Conservation (phyloP, 192 early-diverging fungal genomes). For the Backusella australiensis region DNA sequence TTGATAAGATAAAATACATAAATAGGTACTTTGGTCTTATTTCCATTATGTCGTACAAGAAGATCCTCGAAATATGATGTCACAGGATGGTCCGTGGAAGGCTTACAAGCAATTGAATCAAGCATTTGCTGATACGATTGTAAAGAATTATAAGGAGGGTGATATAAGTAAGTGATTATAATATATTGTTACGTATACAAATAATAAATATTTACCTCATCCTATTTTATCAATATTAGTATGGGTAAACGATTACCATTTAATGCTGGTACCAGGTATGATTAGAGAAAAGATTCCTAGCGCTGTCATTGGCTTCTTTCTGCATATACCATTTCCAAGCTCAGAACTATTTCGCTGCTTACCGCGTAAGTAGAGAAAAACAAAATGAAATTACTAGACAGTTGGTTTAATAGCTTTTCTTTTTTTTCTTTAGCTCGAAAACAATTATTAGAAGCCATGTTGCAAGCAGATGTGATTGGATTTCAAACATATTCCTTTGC, state of each 20-base stretch:
- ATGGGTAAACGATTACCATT: conserved; percentile 98
- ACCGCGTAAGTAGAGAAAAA: conserved; percentile 52
- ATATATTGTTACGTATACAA: neutral
- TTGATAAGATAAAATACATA: neutral
- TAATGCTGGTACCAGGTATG: conserved; percentile 91
- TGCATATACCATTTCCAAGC: conserved; percentile 96
- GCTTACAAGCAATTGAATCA: conserved; percentile 83
- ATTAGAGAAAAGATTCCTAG: conserved; percentile 78
- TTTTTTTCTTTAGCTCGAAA: conserved; percentile 52
- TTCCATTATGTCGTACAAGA: conserved; percentile 95
- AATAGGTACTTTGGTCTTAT: conserved; percentile 91
- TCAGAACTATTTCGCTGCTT: conserved; percentile 94
- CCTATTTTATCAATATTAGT: conserved; percentile 46
- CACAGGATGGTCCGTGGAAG: conserved; percentile 80
- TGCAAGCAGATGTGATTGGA: conserved; percentile 87
- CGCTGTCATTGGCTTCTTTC: conserved; percentile 92
- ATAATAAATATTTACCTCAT: no score
- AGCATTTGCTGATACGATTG: conserved; percentile 81
- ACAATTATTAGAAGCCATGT: conserved; percentile 86
- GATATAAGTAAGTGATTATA: conserved; percentile 71
- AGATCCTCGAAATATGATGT: conserved; percentile 76
- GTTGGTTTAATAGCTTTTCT: neutral
- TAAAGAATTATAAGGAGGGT: conserved; percentile 68
- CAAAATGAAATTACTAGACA: neutral
- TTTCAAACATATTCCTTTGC: conserved; percentile 95